Conservation (phyloP, 2,329 filamentous ascomycete genomes). For the Scolecobasidium constrictum region DNA sequence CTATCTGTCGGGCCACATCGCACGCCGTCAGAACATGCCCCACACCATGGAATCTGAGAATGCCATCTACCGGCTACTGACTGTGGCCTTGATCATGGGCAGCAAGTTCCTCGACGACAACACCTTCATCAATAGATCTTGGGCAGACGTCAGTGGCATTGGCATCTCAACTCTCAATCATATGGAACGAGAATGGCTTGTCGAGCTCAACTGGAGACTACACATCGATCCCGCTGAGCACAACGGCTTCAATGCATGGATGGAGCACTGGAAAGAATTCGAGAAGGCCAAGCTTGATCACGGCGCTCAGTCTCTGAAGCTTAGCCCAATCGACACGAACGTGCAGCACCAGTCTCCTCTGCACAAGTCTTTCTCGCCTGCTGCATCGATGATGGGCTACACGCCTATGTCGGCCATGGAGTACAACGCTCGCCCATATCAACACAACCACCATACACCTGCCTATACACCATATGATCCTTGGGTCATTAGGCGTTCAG, state of each 20-base stretch:
- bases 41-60: slow-evolving; percentile 40
- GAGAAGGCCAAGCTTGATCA: slow-evolving; percentile 38
- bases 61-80: slow-evolving; percentile 79
- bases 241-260: slow-evolving; percentile 58
- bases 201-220: slow-evolving; percentile 70
- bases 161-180: slow-evolving; percentile 72
- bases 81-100: slow-evolving; percentile 71
- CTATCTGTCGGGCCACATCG: slow-evolving; percentile 51
- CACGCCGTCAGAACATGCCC: slow-evolving; percentile 60
- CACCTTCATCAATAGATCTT: slow-evolving; percentile 94
- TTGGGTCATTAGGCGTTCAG: slow-evolving; percentile 24
- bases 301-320: slow-evolving; percentile 26
- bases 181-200: slow-evolving; percentile 80
- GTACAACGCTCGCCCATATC: slow-evolving; percentile 22
- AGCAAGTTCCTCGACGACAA: slow-evolving; percentile 97
- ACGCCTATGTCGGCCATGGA: slow-evolving; percentile 17
- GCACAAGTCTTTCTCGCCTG: slow-evolving; percentile 33
- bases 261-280: slow-evolving; percentile 56
- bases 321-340: slow-evolving; percentile 56
- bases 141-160: slow-evolving; percentile 91
- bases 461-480: slow-evolving; percentile 28
- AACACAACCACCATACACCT: slow-evolving; percentile 25
- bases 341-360: slow-evolving; percentile 37
- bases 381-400: slow-evolving; percentile 14
- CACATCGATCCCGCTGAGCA: slow-evolving; percentile 75